Conservation (phyloP, 129 eudicot genomes). For the Saussurea involucrata region DNA sequence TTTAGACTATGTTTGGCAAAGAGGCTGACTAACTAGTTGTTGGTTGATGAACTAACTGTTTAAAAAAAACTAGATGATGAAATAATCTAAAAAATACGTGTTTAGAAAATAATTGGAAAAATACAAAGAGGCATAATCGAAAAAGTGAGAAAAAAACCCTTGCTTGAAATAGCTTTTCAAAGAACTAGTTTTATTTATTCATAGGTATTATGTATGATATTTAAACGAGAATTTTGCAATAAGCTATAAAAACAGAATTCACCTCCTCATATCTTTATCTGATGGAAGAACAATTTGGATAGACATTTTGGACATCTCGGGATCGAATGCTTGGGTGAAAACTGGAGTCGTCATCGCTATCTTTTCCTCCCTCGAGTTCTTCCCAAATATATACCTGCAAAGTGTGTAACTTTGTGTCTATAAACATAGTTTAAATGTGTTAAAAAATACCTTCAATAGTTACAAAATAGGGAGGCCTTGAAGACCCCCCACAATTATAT, state of each 20-base stretch:
- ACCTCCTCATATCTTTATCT: constrained; percentile 73
- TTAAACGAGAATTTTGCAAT: background rate
- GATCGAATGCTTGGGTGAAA: constrained; percentile 81
- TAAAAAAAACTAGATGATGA: background rate
- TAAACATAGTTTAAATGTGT: constrained; percentile 4
- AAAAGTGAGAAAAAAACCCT: too few relatives aligned
- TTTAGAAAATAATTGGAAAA: background rate
- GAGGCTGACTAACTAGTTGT: background rate
- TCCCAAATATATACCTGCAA: constrained; percentile 90
- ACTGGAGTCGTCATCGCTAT: constrained; percentile 97
- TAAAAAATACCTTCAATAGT: constrained; percentile 5
- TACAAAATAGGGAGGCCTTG: background rate
- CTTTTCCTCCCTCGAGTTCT: constrained; percentile 79
- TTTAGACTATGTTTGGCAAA: background rate
- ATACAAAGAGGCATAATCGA: background rate
- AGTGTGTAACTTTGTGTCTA: constrained; percentile 6
- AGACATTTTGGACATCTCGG: constrained; percentile 70
- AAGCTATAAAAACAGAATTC: background rate
- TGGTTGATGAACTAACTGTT: background rate
- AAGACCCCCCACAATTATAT: too few relatives aligned
- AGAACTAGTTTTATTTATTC: background rate
- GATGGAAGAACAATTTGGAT: constrained; percentile 91
- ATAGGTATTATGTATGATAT: too few relatives aligned
- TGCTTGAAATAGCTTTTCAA: background rate
- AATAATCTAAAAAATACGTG: background rate